Percentiles rank a stretch among this genome's conserved stretches.
These are phyloP conservation scores for Agrocybe chaxingu DNA, from an alignment of 768 basidiomycete genomes.

Conservation along the genomic window DNA sequence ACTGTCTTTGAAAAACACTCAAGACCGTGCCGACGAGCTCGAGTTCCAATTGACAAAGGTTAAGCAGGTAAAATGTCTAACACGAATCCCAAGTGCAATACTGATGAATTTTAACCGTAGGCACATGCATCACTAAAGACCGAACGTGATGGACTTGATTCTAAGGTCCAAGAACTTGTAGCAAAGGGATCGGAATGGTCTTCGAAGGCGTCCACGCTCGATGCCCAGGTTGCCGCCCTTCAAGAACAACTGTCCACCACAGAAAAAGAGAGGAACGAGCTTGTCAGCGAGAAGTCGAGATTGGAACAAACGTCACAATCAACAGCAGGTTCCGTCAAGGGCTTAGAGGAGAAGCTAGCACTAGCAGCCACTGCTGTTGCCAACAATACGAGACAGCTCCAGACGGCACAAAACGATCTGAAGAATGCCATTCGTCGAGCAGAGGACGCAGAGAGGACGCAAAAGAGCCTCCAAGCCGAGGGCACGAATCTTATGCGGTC, in stretches of 20 bases:
- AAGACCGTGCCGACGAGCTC: constrained; percentile 79
- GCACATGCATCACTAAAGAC: constrained; percentile 51
- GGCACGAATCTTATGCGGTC: constrained; percentile 76
- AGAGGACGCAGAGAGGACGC: constrained; percentile 69
- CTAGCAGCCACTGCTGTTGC: constrained; percentile 53
- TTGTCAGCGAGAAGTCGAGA: constrained; percentile 47
- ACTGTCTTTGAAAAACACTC: constrained; percentile 68
- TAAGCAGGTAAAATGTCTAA: constrained; percentile 55
- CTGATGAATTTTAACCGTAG: constrained; percentile 29
- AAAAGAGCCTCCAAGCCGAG: constrained; percentile 73
- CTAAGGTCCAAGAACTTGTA: constrained; percentile 37
- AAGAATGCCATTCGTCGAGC: constrained; percentile 62
- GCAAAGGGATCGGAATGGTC: constrained; percentile 45
- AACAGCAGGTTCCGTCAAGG: constrained; percentile 42
- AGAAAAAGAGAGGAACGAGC: constrained; percentile 41
- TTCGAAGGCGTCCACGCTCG: constrained; percentile 43
- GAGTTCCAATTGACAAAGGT: constrained; percentile 79
- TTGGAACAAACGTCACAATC: constrained; percentile 47
- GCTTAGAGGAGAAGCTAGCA: constrained; percentile 58
- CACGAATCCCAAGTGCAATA: background rate
- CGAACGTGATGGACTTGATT: constrained; percentile 57
- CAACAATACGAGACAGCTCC: constrained; percentile 51
- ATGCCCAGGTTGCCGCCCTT: constrained; percentile 32
- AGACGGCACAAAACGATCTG: constrained; percentile 63
- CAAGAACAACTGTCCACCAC: constrained; percentile 42